A percentile compares a stretch with the other conserved stretches of the same genome.
Conservation (phyloP, 352 stramenopile species). For the Globisporangium lucens region DNA sequence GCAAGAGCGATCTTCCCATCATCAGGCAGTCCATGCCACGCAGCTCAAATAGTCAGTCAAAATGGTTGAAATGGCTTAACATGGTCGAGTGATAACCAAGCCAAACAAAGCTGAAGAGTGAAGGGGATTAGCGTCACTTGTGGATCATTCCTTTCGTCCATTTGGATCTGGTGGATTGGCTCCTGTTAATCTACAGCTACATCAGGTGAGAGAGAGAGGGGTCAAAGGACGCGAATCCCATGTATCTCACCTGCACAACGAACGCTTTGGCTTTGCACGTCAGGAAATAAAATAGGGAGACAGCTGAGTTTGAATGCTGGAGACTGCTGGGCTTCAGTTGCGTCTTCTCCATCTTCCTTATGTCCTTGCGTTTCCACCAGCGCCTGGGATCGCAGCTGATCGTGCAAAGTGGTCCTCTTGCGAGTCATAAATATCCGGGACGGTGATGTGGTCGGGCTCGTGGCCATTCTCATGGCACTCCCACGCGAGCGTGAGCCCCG, state of each 20-base stretch:
- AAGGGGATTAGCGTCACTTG: neutral
- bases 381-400: neutral
- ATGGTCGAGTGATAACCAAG: neutral
- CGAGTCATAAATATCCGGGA: slow-evolving; percentile 73
- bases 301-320: neutral
- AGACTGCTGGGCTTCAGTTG: neutral
- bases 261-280: neutral
- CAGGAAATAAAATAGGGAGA: neutral
- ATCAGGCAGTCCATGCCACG: too few species aligned
- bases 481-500: slow-evolving; percentile 62
- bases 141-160: neutral
- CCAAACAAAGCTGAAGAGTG: neutral
- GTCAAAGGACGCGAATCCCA: neutral
- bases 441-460: slow-evolving; percentile 72
- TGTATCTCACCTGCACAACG: neutral
- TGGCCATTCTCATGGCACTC: slow-evolving; percentile 66
- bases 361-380: neutral
- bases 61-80: neutral
- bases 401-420: neutral
- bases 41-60: neutral
- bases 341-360: neutral
- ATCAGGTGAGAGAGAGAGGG: neutral
- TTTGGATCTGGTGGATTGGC: neutral
- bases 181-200: neutral
- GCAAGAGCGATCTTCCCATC: neutral